Conservation (phyloP, 495 filamentous ascomycete genomes). For the Neurospora terricola region DNA sequence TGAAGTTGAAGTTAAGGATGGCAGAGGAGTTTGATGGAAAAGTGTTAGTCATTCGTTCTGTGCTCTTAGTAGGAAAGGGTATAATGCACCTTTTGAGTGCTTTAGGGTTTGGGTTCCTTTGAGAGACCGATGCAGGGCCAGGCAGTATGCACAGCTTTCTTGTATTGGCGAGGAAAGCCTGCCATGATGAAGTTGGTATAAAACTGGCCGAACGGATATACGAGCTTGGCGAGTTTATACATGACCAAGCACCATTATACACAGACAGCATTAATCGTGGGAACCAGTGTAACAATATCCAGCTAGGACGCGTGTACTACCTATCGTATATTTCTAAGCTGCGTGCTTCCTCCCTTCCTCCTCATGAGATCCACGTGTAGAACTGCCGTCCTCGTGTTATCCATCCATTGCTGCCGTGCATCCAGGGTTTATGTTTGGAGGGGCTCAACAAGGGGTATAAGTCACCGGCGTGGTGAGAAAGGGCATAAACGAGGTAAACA, state of each 20-base stretch:
- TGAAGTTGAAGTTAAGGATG: not conserved
- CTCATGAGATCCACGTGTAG: not conserved
- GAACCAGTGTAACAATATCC: not conserved
- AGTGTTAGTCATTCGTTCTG: no score
- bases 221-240: not conserved
- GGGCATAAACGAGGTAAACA: not conserved
- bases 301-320: not conserved
- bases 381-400: not conserved
- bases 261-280: not conserved
- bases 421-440: not conserved
- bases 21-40: not conserved
- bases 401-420: not conserved
- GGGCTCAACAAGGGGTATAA: not conserved
- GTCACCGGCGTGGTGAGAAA: not conserved
- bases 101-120: not conserved
- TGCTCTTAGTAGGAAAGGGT: no score
- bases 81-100: no score
- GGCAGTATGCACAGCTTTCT: not conserved
- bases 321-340: not conserved
- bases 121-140: not conserved
- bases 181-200: not conserved
- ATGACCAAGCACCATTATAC: not conserved
- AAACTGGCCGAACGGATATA: not conserved
- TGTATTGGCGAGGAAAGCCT: not conserved
- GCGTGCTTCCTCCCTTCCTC: not conserved